Percentiles rank a stretch among this genome's conserved stretches.
Evolutionary conservation across 1,139 yeast species (phyloP).

Genomic region (Geotrichum siamense): DNA sequence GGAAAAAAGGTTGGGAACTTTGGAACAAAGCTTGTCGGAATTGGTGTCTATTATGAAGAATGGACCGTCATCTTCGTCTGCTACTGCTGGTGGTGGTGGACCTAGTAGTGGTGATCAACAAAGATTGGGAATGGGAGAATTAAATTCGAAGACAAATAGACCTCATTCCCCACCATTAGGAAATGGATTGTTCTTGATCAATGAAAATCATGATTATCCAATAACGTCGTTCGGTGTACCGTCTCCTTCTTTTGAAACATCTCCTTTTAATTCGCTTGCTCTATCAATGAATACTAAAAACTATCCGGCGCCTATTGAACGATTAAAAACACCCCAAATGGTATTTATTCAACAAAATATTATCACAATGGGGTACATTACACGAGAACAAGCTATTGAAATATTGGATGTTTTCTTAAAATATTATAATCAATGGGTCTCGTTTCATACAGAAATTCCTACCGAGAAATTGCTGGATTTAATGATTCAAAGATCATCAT

Average conservation of each 20-base stretch:
- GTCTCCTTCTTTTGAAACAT: slow-evolving; percentile 39
- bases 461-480: slow-evolving; percentile 47
- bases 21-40: slow-evolving; percentile 4
- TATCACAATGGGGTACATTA: slow-evolving; percentile 45
- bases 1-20: background rate
- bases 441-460: slow-evolving; percentile 52
- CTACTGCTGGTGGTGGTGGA: background rate
- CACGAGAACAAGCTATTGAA: slow-evolving; percentile 43
- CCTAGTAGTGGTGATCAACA: background rate
- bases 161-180: background rate
- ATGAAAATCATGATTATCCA: slow-evolving; percentile 7
- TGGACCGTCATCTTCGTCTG: background rate
- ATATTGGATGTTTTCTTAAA: slow-evolving; percentile 50
- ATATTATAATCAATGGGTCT: slow-evolving; percentile 72
- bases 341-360: slow-evolving; percentile 39
- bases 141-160: background rate
- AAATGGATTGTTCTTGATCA: background rate
- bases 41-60: slow-evolving; percentile 5
- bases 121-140: background rate
- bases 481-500: slow-evolving; percentile 49
- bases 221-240: slow-evolving; percentile 38
- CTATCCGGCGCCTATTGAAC: slow-evolving; percentile 43
- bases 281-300: slow-evolving; percentile 33
- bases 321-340: slow-evolving; percentile 37
- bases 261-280: slow-evolving; percentile 46